Evolutionary conservation across 352 stramenopile species (phyloP).

Genomic region (Globisporangium spiculum): DNA sequence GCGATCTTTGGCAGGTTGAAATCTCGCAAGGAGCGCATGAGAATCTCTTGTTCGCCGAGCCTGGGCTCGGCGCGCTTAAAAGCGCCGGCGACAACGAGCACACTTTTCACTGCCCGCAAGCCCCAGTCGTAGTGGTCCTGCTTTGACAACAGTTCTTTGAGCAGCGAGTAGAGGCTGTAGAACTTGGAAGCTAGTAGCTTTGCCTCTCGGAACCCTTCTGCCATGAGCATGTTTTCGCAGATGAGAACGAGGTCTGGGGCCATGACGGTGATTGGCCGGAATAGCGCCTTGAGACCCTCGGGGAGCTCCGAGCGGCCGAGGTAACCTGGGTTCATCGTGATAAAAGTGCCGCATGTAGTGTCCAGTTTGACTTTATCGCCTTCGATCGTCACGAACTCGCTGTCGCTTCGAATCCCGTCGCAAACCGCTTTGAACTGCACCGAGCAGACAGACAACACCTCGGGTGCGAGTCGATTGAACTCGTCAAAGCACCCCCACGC

Average conservation of each 20-base stretch:
- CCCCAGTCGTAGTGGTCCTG: slow-evolving; percentile 97
- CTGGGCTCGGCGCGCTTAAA: slow-evolving; percentile 94
- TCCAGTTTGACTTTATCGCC: slow-evolving; percentile 89
- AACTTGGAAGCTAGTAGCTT: slow-evolving; percentile 94
- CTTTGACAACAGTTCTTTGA: slow-evolving; percentile 92
- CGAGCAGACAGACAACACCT: slow-evolving; percentile 91
- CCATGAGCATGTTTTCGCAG: slow-evolving; percentile 97
- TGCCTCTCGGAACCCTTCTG: slow-evolving; percentile 91
- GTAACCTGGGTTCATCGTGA: slow-evolving; percentile 97
- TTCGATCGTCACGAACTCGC: slow-evolving; percentile 87
- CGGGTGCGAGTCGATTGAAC: slow-evolving; percentile 92
- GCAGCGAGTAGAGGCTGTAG: slow-evolving; percentile 92
- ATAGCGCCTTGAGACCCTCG: slow-evolving; percentile 93
- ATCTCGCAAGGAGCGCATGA: slow-evolving; percentile 94
- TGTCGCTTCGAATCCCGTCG: slow-evolving; percentile 89
- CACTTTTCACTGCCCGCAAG: slow-evolving; percentile 92
- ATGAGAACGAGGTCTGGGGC: slow-evolving; percentile 95
- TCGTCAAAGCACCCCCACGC: slow-evolving; percentile 96
- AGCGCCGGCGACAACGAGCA: slow-evolving; percentile 90
- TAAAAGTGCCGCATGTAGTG: slow-evolving; percentile 90
- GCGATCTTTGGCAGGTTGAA: slow-evolving; percentile 97
- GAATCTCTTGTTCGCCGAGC: slow-evolving; percentile 88
- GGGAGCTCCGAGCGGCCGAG: slow-evolving; percentile 92
- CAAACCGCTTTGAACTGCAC: slow-evolving; percentile 95
- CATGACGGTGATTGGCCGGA: slow-evolving; percentile 96